Evolutionary conservation across 257 asterid species (phyloP), one percentile per base, ranked within the genome.

Genomic region (Lycium barbarum): DNA sequence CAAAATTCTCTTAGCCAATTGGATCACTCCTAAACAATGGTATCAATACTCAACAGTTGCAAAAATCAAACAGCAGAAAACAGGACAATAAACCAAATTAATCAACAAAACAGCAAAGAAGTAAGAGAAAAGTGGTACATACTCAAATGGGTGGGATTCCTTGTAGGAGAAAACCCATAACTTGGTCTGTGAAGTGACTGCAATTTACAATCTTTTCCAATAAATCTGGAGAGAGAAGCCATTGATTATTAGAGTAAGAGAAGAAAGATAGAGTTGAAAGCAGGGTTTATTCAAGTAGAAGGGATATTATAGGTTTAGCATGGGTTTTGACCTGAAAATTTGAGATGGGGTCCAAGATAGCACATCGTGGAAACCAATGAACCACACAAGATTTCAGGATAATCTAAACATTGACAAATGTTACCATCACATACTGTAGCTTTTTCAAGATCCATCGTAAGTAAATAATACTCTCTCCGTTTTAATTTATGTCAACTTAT

Each of bases 171-270:
- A 84, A 82, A 43, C 36, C 73, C 88, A 84, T 43, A 86, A 36
- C 76, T 84, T 71, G 83, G 82, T n/a, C 88, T 57, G 12, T 62
- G 84, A 66, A 71, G 54, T 65, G 82, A 26, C 33, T 26, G 33
- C 33, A 26, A 26, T 26, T 26, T 67, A 83, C 84, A 90, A 90
- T 61, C 88, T 67, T 87, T 86, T 14, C 80, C 80, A 76, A 88
- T 82, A 84, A 88, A 80, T 86, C 90, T 87, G 15, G 93, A 90
- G 43, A 90, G 86, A 53, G 91, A 84, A 66, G 89, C 84, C 93
- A 90, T 90, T 54, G 66, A 18, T 20, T 84, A 70, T 53, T 20
- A 79, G 74, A 61, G 8, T 11, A 20, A 35, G n/a, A 36, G 12
- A 18, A 22, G 17, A 11, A 57, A 5, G 76, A 62, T 22, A 4